These are phyloP conservation scores for Tylopilus sp. DNA, from an alignment of 1,284 basidiomycete species.

Conservation along the genomic window DNA sequence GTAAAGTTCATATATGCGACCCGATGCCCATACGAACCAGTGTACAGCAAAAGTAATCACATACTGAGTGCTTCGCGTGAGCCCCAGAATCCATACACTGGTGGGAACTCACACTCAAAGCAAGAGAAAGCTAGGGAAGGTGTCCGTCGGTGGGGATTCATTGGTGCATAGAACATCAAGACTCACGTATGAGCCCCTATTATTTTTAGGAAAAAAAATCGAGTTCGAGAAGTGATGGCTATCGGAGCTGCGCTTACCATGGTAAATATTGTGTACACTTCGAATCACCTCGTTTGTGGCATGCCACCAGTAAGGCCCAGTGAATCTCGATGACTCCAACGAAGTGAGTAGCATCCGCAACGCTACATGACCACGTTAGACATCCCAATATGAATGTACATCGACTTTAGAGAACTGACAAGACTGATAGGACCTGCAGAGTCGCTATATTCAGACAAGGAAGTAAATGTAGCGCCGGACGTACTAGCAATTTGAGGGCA, in stretches of 20 bases:
- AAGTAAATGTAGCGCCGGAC: neutral
- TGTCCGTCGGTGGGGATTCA: neutral
- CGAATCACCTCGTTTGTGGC: neutral
- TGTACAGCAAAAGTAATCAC: conserved; percentile 9
- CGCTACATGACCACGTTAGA: conserved; percentile 1
- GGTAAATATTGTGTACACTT: neutral
- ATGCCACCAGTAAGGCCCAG: conserved; percentile 7
- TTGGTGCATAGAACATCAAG: neutral
- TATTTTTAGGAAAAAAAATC: neutral
- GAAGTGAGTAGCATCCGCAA: conserved; percentile 5
- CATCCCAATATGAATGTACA: neutral
- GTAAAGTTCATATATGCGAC: neutral
- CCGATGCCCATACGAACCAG: conserved; percentile 2
- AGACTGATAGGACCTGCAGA: conserved; percentile 8
- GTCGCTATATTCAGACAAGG: neutral
- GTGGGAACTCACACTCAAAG: conserved; percentile 3
- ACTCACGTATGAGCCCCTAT: conserved; percentile 12
- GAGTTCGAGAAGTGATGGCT: neutral
- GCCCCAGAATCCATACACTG: neutral
- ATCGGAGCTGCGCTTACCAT: conserved; percentile 6
- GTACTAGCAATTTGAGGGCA: conserved; percentile 8
- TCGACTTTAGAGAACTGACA: conserved; percentile 1
- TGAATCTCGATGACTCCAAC: conserved; percentile 3
- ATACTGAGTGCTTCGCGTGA: conserved; percentile 3
- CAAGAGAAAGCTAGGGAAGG: neutral